phyloP scores from a whole-genome alignment of 306 rosid species.

The Hippophae rhamnoides region DNA sequence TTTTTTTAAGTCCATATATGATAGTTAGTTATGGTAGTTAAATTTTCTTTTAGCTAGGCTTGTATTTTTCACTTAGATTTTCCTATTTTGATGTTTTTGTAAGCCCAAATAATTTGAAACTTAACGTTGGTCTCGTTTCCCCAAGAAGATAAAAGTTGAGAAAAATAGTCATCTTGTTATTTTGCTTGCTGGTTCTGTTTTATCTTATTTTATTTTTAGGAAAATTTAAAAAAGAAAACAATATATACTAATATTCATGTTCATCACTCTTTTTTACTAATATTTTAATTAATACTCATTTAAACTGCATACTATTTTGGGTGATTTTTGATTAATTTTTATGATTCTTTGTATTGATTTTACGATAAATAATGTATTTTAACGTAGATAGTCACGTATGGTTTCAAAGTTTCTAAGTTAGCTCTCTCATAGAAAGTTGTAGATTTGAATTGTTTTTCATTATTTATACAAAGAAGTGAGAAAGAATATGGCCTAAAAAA shows the following conservation, averaged over 20 bases:
- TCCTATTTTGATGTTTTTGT: neutral
- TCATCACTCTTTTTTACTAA: too few relatives aligned
- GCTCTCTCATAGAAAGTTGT: too few relatives aligned
- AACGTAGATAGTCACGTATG: too few relatives aligned
- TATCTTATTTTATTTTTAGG: neutral
- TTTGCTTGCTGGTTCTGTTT: conserved; percentile 14
- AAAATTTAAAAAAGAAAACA: too few relatives aligned
- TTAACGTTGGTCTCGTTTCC: neutral
- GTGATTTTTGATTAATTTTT: too few relatives aligned
- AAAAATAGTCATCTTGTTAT: conserved; percentile 13
- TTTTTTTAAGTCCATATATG: conserved; percentile 27
- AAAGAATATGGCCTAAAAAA: neutral
- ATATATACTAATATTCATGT: too few relatives aligned
- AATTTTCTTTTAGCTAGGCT: neutral
- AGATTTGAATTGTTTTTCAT: neutral
- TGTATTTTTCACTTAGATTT: neutral
- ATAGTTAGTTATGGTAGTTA: conserved; percentile 40
- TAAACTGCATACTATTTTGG: too few relatives aligned
- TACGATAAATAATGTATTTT: too few relatives aligned
- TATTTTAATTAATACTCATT: too few relatives aligned
- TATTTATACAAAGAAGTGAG: neutral
- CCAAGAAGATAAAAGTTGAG: neutral
- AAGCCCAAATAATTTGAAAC: neutral
- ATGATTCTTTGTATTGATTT: too few relatives aligned
- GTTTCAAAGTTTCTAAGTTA: too few relatives aligned